phyloP scores from a whole-genome alignment of 345 rosid genomes.

The Cochlearia excelsa region DNA sequence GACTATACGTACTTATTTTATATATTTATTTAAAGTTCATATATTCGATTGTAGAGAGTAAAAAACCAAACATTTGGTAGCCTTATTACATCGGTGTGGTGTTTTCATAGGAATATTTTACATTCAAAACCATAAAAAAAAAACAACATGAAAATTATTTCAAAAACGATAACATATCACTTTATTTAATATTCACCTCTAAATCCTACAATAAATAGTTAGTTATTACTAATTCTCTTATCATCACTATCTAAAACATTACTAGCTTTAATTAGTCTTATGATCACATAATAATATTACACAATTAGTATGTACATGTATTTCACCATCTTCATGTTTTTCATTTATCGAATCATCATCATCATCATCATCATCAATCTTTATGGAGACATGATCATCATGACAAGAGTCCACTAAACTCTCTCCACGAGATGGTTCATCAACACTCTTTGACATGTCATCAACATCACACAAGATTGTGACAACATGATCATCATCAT shows the following conservation, averaged over 20 bases:
- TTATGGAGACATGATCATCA: conserved; percentile 10
- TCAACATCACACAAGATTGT: conserved; percentile 25
- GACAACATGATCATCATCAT: conserved; percentile 22
- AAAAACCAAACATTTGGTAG: too few relatives aligned
- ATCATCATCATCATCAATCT: neutral
- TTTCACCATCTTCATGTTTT: conserved; percentile 25
- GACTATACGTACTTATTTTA: too few relatives aligned
- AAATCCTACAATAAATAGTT: conserved; percentile 12
- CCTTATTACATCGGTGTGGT: too few relatives aligned
- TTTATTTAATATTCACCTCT: conserved; percentile 21
- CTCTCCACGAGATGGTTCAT: conserved; percentile 16
- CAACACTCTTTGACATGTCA: conserved; percentile 16
- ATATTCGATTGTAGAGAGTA: too few relatives aligned
- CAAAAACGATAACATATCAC: neutral
- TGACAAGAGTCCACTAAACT: conserved; percentile 13
- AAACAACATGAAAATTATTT: too few relatives aligned
- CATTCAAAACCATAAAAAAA: too few relatives aligned
- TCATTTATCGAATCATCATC: conserved; percentile 1
- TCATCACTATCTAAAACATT: conserved; percentile 8
- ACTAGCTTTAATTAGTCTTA: conserved; percentile 9
- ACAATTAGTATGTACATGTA: conserved; percentile 22
- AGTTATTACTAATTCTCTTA: conserved; percentile 4
- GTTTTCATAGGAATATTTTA: too few relatives aligned
- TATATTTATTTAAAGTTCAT: too few relatives aligned
- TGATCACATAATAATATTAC: neutral